Percentiles rank a stretch among this genome's conserved stretches.
These are phyloP conservation scores for Crithidia sp. DNA, from an alignment of 208 protist genomes.

Conservation along the genomic window DNA sequence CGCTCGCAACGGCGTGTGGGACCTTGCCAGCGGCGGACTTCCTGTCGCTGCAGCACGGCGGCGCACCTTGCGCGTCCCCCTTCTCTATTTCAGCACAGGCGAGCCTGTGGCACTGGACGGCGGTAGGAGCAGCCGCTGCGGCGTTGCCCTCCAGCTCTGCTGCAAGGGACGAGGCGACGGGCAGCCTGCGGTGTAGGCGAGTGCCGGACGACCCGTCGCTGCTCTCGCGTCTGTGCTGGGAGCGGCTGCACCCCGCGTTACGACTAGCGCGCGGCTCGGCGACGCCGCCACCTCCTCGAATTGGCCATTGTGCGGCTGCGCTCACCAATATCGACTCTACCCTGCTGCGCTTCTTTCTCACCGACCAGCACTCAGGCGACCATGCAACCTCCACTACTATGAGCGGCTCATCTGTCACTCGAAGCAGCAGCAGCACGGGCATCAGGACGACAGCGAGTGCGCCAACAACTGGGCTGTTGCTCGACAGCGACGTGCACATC, in stretches of 20 bases:
- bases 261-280: constrained; percentile 14
- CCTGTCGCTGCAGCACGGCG: constrained; percentile 32
- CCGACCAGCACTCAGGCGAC: constrained; percentile 7
- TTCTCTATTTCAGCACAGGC: constrained; percentile 21
- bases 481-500: constrained; percentile 13
- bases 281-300: constrained; percentile 20
- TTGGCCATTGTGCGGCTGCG: constrained; percentile 36
- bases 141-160: neutral
- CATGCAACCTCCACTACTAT: neutral
- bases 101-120: constrained; percentile 23
- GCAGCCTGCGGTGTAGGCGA: constrained; percentile 11
- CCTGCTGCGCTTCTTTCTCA: constrained; percentile 26
- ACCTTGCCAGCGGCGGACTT: neutral
- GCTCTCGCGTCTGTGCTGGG: constrained; percentile 19
- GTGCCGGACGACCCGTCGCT: constrained; percentile 22
- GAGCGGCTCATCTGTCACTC: too few relatives aligned
- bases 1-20: constrained; percentile 4
- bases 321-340: constrained; percentile 15
- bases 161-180: constrained; percentile 10
- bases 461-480: constrained; percentile 2
- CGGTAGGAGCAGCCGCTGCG: neutral
- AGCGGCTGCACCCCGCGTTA: constrained; percentile 24
- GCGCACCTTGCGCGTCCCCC: constrained; percentile 29
- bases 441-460: neutral
- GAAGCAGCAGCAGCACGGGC: neutral